Percentiles rank a stretch among this genome's conserved stretches.
These are phyloP conservation scores for Magnusiomyces suaveolens DNA, from an alignment of 1,139 yeast species.

Conservation along the genomic window DNA sequence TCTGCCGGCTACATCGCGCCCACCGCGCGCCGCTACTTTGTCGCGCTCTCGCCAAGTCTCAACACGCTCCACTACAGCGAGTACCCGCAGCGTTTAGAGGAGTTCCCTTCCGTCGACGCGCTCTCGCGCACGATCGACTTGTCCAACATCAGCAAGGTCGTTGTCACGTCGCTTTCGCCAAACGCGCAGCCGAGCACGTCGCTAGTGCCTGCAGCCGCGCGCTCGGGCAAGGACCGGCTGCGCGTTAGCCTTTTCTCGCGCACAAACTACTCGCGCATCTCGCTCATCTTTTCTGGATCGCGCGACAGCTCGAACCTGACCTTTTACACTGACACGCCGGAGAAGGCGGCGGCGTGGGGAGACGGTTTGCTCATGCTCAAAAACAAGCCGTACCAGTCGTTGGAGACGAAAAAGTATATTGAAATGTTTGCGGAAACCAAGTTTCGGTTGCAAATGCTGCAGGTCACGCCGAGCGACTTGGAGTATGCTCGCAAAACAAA, in stretches of 20 bases:
- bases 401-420: slow-evolving; percentile 52
- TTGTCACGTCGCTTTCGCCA: slow-evolving; percentile 21
- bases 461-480: slow-evolving; percentile 37
- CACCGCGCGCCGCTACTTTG: slow-evolving; percentile 41
- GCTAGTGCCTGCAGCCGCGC: slow-evolving; percentile 14
- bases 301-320: slow-evolving; percentile 33
- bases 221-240: slow-evolving; percentile 18
- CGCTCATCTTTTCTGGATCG: slow-evolving; percentile 22
- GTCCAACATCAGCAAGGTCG: slow-evolving; percentile 21
- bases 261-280: slow-evolving; percentile 25
- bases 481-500: slow-evolving; percentile 24
- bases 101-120: slow-evolving; percentile 49
- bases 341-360: slow-evolving; percentile 63
- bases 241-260: slow-evolving; percentile 24
- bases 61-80: slow-evolving; percentile 53
- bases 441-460: slow-evolving; percentile 55
- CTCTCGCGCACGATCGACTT: slow-evolving; percentile 24
- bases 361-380: slow-evolving; percentile 66
- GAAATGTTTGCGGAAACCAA: slow-evolving; percentile 50
- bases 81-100: slow-evolving; percentile 40
- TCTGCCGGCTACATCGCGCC: slow-evolving; percentile 19
- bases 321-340: slow-evolving; percentile 65
- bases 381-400: slow-evolving; percentile 38
- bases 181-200: slow-evolving; percentile 7
- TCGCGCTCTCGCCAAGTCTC: slow-evolving; percentile 65